Conservation (phyloP, 768 basidiomycete species). For the Trametes maxima region DNA sequence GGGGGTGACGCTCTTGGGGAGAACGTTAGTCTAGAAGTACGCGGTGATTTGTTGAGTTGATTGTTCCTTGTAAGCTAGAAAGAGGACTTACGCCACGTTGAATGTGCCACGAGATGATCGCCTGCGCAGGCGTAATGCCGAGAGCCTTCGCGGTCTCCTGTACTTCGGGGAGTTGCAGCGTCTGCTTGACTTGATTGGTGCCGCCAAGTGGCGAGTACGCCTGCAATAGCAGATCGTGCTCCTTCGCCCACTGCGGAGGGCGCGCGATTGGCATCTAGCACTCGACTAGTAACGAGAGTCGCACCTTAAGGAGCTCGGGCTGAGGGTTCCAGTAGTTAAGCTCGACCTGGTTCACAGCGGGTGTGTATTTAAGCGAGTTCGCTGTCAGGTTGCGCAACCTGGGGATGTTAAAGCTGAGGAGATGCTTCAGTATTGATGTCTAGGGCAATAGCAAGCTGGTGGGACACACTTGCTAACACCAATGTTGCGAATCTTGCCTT, state of each 20-base stretch:
- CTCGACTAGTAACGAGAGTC: background rate
- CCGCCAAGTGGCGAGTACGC: constrained; percentile 81
- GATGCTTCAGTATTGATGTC: background rate
- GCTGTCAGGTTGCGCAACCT: constrained; percentile 65
- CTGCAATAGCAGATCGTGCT: constrained; percentile 64
- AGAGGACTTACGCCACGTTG: constrained; percentile 67
- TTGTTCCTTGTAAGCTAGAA: too few species aligned
- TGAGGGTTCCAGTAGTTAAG: constrained; percentile 79
- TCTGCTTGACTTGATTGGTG: constrained; percentile 55
- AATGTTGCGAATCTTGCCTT: constrained; percentile 77
- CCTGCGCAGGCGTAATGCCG: constrained; percentile 74
- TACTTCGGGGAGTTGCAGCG: constrained; percentile 62
- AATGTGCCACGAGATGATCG: constrained; percentile 74
- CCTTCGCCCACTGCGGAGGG: constrained; percentile 61
- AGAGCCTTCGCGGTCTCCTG: constrained; percentile 61
- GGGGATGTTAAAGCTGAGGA: constrained; percentile 56
- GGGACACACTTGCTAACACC: constrained; percentile 75
- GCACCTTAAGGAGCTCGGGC: constrained; percentile 67
- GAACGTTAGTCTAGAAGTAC: constrained; percentile 55
- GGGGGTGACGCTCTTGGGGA: constrained; percentile 78
- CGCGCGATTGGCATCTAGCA: background rate
- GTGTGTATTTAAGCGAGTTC: constrained; percentile 58
- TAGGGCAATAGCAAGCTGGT: too few species aligned
- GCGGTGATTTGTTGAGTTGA: too few species aligned
- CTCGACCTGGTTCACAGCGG: constrained; percentile 81